Evolutionary conservation across 2,329 filamentous ascomycete species (phyloP).

Genomic region (Cladobotryum protrusum): DNA sequence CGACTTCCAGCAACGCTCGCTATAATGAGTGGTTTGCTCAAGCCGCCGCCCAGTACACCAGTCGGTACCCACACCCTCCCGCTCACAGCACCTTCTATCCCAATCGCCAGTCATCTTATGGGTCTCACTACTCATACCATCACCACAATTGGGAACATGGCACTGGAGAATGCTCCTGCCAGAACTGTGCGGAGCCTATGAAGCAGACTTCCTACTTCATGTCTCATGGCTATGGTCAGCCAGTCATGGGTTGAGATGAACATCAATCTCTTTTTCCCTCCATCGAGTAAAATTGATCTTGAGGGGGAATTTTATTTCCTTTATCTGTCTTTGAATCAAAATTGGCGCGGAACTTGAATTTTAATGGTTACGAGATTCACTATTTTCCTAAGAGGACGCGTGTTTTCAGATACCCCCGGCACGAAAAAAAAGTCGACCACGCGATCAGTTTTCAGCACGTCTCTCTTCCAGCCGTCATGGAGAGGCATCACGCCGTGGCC

Average conservation of each 20-base stretch:
- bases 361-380: conserved; percentile 30
- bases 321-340: conserved; percentile 9
- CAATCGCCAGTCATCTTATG: conserved; percentile 36
- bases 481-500: conserved; percentile 3
- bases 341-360: conserved; percentile 14
- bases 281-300: background rate
- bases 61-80: conserved; percentile 38
- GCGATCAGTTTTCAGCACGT: conserved; percentile 20
- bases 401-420: conserved; percentile 35
- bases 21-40: conserved; percentile 55
- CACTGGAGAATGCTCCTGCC: conserved; percentile 44
- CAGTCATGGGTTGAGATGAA: conserved; percentile 45
- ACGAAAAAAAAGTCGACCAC: conserved; percentile 31
- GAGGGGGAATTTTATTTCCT: background rate
- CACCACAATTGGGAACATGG: conserved; percentile 47
- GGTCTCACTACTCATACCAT: conserved; percentile 39
- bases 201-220: conserved; percentile 45
- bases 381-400: conserved; percentile 24
- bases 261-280: conserved; percentile 19
- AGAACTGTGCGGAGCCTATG: conserved; percentile 38
- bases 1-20: conserved; percentile 46
- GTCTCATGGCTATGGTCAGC: conserved; percentile 44
- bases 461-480: conserved; percentile 9
- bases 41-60: conserved; percentile 37
- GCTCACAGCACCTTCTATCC: conserved; percentile 36